A percentile compares a stretch with the other conserved stretches of the same genome.
Evolutionary conservation across 345 rosid genomes (phyloP).

Genomic region (Nasturtium officinale): DNA sequence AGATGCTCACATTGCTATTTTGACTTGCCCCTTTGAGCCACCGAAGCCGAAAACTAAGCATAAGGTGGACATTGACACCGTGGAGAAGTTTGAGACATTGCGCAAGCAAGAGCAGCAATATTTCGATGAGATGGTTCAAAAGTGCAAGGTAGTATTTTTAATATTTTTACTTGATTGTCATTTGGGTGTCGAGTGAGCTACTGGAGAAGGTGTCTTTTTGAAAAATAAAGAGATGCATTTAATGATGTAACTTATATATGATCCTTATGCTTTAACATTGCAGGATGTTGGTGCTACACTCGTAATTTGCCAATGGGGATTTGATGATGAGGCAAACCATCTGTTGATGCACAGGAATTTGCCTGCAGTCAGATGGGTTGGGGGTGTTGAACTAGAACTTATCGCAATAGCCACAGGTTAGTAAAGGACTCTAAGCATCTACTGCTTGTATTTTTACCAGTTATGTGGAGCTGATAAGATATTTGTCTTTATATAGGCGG

Average conservation of each 20-base stretch:
- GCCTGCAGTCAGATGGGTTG: slow-evolving; percentile 99
- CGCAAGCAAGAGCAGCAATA: slow-evolving; percentile 91
- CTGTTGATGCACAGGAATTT: slow-evolving; percentile 87
- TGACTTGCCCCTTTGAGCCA: slow-evolving; percentile 98
- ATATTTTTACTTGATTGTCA: neutral
- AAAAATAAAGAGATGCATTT: neutral
- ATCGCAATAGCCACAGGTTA: slow-evolving; percentile 97
- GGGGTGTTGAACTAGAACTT: slow-evolving; percentile 97
- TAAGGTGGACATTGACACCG: slow-evolving; percentile 97
- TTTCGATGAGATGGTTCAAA: slow-evolving; percentile 95
- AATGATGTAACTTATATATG: neutral
- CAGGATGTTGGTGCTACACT: slow-evolving; percentile 97
- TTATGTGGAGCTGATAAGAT: neutral
- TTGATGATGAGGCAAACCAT: slow-evolving; percentile 99
- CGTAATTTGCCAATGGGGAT: slow-evolving; percentile 99
- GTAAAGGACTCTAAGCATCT: slow-evolving; percentile 5
- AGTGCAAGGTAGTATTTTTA: slow-evolving; percentile 67
- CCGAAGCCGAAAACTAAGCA: slow-evolving; percentile 99
- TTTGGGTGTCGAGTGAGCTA: neutral
- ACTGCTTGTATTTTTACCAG: neutral
- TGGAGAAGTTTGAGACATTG: slow-evolving; percentile 90
- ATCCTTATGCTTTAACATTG: slow-evolving; percentile 18
- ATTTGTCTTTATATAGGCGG: slow-evolving; percentile 57
- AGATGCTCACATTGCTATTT: slow-evolving; percentile 92
- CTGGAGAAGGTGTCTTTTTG: neutral